phyloP scores from a whole-genome alignment of 2,329 filamentous ascomycete genomes.

The Colletotrichum chrysophilum region DNA sequence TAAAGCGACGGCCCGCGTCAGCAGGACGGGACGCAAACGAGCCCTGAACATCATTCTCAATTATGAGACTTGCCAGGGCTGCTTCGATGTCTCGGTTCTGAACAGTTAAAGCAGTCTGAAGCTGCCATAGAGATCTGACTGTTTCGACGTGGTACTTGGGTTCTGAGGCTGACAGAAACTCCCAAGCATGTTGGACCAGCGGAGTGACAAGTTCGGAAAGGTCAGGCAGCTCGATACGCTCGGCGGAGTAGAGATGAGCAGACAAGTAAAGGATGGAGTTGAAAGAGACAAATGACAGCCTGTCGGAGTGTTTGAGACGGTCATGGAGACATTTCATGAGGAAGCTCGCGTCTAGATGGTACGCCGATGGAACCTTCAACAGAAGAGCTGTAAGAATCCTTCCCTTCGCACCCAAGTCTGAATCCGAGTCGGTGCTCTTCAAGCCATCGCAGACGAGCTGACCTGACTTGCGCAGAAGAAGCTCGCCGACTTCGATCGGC shows the following conservation, averaged over 20 bases:
- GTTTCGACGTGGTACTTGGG: conserved; percentile 96
- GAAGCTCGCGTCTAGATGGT: conserved; percentile 47
- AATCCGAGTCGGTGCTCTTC: conserved; percentile 40
- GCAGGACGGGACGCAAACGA: conserved; percentile 53
- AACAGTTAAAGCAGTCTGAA: conserved; percentile 75
- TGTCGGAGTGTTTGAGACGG: conserved; percentile 44
- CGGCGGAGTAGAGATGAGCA: conserved; percentile 59
- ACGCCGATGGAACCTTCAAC: conserved; percentile 52
- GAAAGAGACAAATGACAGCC: conserved; percentile 58
- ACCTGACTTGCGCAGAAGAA: conserved; percentile 67
- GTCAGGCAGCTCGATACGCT: conserved; percentile 56
- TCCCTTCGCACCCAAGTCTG: conserved; percentile 61
- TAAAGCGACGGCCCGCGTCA: conserved; percentile 73
- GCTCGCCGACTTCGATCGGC: conserved; percentile 59
- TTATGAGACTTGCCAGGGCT: conserved; percentile 73
- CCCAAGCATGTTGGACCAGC: conserved; percentile 78
- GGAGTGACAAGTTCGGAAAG: conserved; percentile 68
- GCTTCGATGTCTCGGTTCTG: conserved; percentile 80
- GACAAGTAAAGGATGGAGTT: conserved; percentile 64
- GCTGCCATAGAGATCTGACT: conserved; percentile 82
- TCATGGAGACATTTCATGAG: conserved; percentile 57
- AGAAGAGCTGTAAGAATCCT: conserved; percentile 65
- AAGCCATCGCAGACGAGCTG: conserved; percentile 55
- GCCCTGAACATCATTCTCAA: conserved; percentile 54
- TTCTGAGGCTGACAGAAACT: conserved; percentile 77